Evolutionary conservation across 108 stramenopile genomes (phyloP), one percentile per base, ranked within the genome.

Genomic region (Nitzschia putrida): DNA sequence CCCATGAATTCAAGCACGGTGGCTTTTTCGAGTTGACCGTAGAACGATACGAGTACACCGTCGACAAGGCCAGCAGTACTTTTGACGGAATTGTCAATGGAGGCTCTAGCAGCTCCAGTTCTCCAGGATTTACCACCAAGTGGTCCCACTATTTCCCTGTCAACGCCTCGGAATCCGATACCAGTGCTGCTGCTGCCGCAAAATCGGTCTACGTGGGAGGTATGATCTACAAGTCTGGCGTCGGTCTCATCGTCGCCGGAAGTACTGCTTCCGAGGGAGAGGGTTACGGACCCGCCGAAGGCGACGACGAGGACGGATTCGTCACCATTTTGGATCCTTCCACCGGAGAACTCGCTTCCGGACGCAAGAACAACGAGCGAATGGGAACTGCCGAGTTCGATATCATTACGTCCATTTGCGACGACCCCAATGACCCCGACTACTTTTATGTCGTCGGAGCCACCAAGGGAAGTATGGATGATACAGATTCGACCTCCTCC

Each of bases 261-360:
- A 50, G 45, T 29, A 73, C 72, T 9, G 25, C 53, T 8, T 63
- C 53, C 4, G 18, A 57, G 18, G 72, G 72, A 8, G n/a, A 43
- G 8, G 72, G 54, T 3, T 73, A 73, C 42, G 72, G 72, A 18
- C 26, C 54, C n/a, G 64, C 64, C 43, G 55, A 24, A 18, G 72
- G 72, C 4, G 54, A 57, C 39, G 72, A 73, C 55, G 64, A 73
- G 43, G 72, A 73, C 40, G 72, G 72, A 57, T 73, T 57, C 47
- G 21, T 73, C 11, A 50, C 64, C 11, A 13, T 73, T 38, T 41
- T 73, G 7, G 64, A 65, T 29, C 26, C 55, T 16, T 0, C 41
- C 6, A 73, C 72, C 0, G 72, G 72, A 49, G 72, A 73, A 47
- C 64, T 64, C 0, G 0, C 44, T 16, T 1, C 0, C 0, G 56